Conservation (phyloP, 148 eudicot genomes). For the Cornus kousa region DNA sequence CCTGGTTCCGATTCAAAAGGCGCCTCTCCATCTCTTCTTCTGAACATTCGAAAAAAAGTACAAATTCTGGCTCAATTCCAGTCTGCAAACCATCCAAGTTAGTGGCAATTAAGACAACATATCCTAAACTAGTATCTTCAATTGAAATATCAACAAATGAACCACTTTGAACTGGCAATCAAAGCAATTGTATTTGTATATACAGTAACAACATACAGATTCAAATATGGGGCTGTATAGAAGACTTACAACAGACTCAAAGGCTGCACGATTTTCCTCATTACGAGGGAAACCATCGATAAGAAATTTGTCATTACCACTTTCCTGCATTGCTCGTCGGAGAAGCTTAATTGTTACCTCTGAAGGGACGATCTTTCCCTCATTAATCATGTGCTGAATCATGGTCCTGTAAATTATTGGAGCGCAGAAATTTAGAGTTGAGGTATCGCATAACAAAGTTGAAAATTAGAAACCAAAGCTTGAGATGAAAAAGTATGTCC, state of each 20-base stretch:
- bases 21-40: constrained; percentile 90
- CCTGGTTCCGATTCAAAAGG: constrained; percentile 75
- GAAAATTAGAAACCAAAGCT: background rate
- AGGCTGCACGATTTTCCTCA: constrained; percentile 36
- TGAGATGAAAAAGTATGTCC: background rate
- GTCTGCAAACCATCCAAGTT: constrained; percentile 47
- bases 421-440: background rate
- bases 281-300: constrained; percentile 49
- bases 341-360: constrained; percentile 34
- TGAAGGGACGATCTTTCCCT: constrained; percentile 40
- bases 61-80: constrained; percentile 66
- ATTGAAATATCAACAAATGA: background rate
- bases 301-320: constrained; percentile 27
- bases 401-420: constrained; percentile 24
- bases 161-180: constrained; percentile 4
- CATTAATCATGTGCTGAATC: constrained; percentile 31
- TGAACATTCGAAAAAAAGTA: constrained; percentile 74
- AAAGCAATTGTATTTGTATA: constrained; percentile 2
- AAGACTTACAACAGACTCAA: constrained; percentile 34
- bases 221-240: background rate
- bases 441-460: background rate
- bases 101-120: background rate
- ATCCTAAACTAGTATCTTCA: background rate
- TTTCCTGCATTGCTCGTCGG: constrained; percentile 29
- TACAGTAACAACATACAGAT: background rate